Evolutionary conservation across 306 rosid genomes (phyloP).

Genomic region (Cajanus cajan): DNA sequence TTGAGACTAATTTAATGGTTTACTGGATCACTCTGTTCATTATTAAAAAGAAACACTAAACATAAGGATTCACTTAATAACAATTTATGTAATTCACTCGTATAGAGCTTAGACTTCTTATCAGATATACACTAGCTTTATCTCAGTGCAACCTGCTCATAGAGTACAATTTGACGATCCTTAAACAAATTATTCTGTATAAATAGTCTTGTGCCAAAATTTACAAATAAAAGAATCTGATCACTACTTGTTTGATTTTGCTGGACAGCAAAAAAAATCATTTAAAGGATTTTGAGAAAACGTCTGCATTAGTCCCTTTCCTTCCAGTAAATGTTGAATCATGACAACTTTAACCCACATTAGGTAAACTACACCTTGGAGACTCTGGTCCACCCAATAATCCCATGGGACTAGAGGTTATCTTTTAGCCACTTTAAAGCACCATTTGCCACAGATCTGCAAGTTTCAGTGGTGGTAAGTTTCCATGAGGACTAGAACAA

Average conservation of each 20-base stretch:
- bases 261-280: slow-evolving; percentile 27
- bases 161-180: slow-evolving; percentile 19
- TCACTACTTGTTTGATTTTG: slow-evolving; percentile 33
- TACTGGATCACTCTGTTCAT: background rate
- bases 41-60: background rate
- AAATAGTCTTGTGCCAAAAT: slow-evolving; percentile 32
- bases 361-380: slow-evolving; percentile 17
- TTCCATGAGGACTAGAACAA: slow-evolving; percentile 11
- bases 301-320: slow-evolving; percentile 28
- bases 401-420: slow-evolving; percentile 55
- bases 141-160: slow-evolving; percentile 24
- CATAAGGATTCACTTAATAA: background rate
- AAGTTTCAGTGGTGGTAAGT: slow-evolving; percentile 5
- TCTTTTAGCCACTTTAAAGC: slow-evolving; percentile 94
- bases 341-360: slow-evolving; percentile 28
- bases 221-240: slow-evolving; percentile 55
- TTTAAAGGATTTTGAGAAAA: slow-evolving; percentile 32
- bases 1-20: background rate
- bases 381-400: slow-evolving; percentile 22
- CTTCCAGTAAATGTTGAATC: slow-evolving; percentile 17
- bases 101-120: slow-evolving; percentile 15
- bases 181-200: slow-evolving; percentile 22
- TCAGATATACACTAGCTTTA: slow-evolving; percentile 19
- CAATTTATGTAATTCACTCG: slow-evolving; percentile 5
- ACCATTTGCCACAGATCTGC: slow-evolving; percentile 82